Conservation (phyloP, 208 protist genomes). For the Trypanosoma grayi region DNA sequence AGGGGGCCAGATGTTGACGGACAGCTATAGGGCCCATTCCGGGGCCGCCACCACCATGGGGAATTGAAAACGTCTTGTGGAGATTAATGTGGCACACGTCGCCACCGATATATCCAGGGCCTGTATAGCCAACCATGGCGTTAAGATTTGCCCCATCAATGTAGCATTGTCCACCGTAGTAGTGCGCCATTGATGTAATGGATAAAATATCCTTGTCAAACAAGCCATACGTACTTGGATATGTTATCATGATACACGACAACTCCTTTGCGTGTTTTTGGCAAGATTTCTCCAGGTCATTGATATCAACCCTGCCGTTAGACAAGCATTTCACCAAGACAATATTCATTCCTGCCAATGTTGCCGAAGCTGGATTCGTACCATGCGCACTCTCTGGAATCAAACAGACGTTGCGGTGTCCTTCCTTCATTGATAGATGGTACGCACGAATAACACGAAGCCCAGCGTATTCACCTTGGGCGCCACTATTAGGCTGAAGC, state of each 20-base stretch:
- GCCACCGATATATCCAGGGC: conserved; percentile 95
- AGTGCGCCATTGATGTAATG: conserved; percentile 86
- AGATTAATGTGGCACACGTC: conserved; percentile 99
- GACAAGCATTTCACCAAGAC: conserved; percentile 91
- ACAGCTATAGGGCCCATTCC: conserved; percentile 98
- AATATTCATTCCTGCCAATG: conserved; percentile 91
- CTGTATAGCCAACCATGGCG: conserved; percentile 93
- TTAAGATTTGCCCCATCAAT: conserved; percentile 99
- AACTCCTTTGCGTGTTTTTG: conserved; percentile 91
- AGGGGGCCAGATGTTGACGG: conserved; percentile 88
- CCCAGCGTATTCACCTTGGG: conserved; percentile 97
- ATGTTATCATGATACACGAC: conserved; percentile 97
- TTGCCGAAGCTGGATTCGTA: conserved; percentile 98
- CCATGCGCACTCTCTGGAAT: conserved; percentile 97
- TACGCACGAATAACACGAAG: conserved; percentile 87
- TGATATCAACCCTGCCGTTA: conserved; percentile 93
- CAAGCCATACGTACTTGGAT: conserved; percentile 98
- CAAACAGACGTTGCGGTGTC: conserved; percentile 95
- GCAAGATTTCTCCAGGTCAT: conserved; percentile 88
- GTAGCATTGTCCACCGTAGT: conserved; percentile 94
- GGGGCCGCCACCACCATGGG: conserved; percentile 97
- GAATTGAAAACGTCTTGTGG: conserved; percentile 99
- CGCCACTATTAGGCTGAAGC: conserved; percentile 97
- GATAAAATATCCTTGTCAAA: conserved; percentile 95
- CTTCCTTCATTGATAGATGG: conserved; percentile 71